Base-by-base conservation (phyloP, 306 rosid genomes). In the Pyrus communis region DNA sequence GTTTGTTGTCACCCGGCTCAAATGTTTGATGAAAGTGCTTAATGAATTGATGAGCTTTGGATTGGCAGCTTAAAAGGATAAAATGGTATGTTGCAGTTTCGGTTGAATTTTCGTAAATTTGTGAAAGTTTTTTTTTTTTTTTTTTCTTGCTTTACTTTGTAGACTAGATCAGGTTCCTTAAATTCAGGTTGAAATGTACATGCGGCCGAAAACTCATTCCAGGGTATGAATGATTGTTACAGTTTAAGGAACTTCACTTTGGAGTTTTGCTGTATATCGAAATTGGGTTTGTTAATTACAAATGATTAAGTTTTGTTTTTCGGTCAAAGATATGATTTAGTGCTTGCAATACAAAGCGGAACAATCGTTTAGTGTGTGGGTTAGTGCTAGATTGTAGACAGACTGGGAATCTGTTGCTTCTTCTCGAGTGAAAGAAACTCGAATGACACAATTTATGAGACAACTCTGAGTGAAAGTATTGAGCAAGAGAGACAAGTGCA, bases 61-160 rank as follows among this genome's bases (percentile, higher is more conserved):
- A 71, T 84, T 82, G 79, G 69, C 73, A 77, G 31, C 80, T 73
- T 77, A 5, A 38, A 73, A 55, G 18, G 5, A 31, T 30, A 30
- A 31, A 83, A 92, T 92, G 97, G 97, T 92, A 84, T 40, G 82
- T 33, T 28, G 4, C n/a, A 19, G 30, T 70, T 61, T 55, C 38
- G 43, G 58, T 71, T 65, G 19, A n/a, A 43, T 18, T 14, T 51
- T 49, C 30, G 21, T 35, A 9, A 9, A 45, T 49, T 25, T 49
- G 21, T 49, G 2, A 5, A 49, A 6, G 5, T 5, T 22, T 22
- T 11, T 62, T 49, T 7, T 11, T 22, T 3, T 62, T 46, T 9
- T 7, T 3, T 54, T 7, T 30, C 18, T 55, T 25, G 19, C 23
- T 38, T 11, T 46, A 15, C 18, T 33, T 51, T 38, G 55, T 35